A percentile compares a stretch with the other conserved stretches of the same genome.
Conservation (phyloP, 306 rosid genomes). For the Astragalus glycyphyllos region DNA sequence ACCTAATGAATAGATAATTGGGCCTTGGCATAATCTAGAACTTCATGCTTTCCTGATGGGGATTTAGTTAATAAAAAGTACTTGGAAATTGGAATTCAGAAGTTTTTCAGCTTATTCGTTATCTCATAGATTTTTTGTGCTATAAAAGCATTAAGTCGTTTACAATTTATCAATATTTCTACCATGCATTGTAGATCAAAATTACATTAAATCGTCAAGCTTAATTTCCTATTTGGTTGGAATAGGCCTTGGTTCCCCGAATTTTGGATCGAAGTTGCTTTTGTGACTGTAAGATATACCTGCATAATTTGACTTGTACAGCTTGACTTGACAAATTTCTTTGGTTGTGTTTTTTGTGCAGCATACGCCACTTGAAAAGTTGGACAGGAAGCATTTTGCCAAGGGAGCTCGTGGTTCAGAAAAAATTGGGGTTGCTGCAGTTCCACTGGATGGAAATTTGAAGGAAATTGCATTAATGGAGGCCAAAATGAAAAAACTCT, state of each 20-base stretch:
- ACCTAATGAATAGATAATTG: neutral
- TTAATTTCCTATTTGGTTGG: conserved; percentile 12
- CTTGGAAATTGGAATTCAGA: conserved; percentile 7
- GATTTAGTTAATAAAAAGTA: neutral
- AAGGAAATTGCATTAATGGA: conserved; percentile 84
- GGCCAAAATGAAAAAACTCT: conserved; percentile 69
- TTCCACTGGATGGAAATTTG: conserved; percentile 56
- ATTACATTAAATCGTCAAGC: conserved; percentile 3
- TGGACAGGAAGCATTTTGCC: conserved; percentile 89
- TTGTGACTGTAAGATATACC: conserved; percentile 1
- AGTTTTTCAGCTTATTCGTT: conserved; percentile 1
- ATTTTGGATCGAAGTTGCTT: conserved; percentile 30
- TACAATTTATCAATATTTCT: conserved; percentile 30
- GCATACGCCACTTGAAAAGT: conserved; percentile 84
- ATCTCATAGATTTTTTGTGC: conserved; percentile 8
- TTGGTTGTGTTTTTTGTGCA: conserved; percentile 49
- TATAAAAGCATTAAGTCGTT: neutral
- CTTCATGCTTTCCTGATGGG: conserved; percentile 17
- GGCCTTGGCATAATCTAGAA: conserved; percentile 10
- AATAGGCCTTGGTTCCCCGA: conserved; percentile 32
- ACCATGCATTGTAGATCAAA: neutral
- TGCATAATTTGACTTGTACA: conserved; percentile 2
- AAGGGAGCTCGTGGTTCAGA: conserved; percentile 64
- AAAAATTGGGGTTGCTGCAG: conserved; percentile 61
- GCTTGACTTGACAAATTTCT: conserved; percentile 8